Evolutionary conservation across 176 grass and related monocot species (phyloP), one percentile per base, ranked within the genome.

Genomic region (Aechmea fasciata): DNA sequence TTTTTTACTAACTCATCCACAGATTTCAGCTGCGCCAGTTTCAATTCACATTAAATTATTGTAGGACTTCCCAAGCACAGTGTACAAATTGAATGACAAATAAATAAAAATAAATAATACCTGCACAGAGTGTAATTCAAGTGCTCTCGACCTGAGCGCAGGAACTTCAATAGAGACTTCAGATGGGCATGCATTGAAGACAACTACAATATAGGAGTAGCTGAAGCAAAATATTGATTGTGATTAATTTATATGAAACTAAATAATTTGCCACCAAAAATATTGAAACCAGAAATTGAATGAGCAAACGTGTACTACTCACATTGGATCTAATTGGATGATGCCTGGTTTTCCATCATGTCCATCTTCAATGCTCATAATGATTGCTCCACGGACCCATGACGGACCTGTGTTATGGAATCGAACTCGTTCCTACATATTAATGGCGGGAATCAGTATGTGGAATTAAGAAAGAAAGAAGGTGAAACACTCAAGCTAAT

Each of bases 341-440:
- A 96, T 81, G 48, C 68, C 65, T 52, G 71, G 48, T 29, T 25
- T 78, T 72, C 70, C 66, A 33, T 71, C 72, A 53, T 48, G n/a
- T 69, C 78, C 92, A 87, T 96, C 92, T 84, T 83, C 81, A 49
- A 91, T 89, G 79, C 92, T 91, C 81, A 91, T 89, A 47, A 75
- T 73, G 72, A 96, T 89, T 50, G 83, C 71, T 71, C 92, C 92
- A 64, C 73, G 85, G 68, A 89, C 76, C 70, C 72, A 76, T 11
- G 52, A 78, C 48, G 85, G 76, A 13, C 88, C 92, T 72, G 92
- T 91, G 77, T 91, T 96, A 73, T 96, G 88, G 79, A 96, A 96
- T 12, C 2, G 75, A 23, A 96, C 74, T 69, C 88, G 84, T 91
- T 81, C 51, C 92, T 96, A 70, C 5, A 41, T 41, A 67, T 75